Base-by-base conservation (phyloP, 2,329 filamentous ascomycete species). In the Blastomyces parvus region DNA sequence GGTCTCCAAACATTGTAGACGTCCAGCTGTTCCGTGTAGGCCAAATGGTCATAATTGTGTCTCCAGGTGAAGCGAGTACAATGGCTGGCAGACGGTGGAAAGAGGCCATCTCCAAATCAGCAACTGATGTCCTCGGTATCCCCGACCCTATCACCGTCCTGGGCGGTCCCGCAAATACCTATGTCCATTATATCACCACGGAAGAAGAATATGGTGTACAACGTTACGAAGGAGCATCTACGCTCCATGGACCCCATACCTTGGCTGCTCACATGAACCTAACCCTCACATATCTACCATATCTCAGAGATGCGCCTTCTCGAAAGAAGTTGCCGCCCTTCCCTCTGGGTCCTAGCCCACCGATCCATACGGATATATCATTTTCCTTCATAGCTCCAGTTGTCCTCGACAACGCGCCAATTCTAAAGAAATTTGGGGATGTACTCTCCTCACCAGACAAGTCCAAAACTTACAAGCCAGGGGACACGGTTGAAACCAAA, bases 161-260 rank as follows among this genome's bases (percentile, higher is more conserved):
- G 0, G 91, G 92, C 33, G 91, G 90, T 0, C 92, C 93, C 0
- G 91, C 91, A 60, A 97, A 97, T 73, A 91, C 85, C 64, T 97
- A 97, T 74, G 87, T 90, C 2, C 89, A 93, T 75, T 93, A 93
- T 74, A 85, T 91, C 64, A 76, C 87, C 0, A 93, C 91, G 0
- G 83, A 86, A 36, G 89, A 95, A 73, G 89, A 96, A 74, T 95
- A 94, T 73, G 77, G 79, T 14, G 80, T 94, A 56, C 93, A 97
- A 77, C 87, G 93, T 11, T 97, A 97, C 76, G 93, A 97, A 77
- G 93, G 92, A n/a, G 93, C 90, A 0, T 93, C 89, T 7, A 97
- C 93, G 0, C 84, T 97, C 1, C 94, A 89, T 73, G 93, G 93
- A 0, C 88, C 84, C 1, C 86, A 91, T 74, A 90, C 91, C 0